Percentiles rank a stretch among this genome's conserved stretches.
Conservation (phyloP, 768 basidiomycete species). For the Russula emetica region DNA sequence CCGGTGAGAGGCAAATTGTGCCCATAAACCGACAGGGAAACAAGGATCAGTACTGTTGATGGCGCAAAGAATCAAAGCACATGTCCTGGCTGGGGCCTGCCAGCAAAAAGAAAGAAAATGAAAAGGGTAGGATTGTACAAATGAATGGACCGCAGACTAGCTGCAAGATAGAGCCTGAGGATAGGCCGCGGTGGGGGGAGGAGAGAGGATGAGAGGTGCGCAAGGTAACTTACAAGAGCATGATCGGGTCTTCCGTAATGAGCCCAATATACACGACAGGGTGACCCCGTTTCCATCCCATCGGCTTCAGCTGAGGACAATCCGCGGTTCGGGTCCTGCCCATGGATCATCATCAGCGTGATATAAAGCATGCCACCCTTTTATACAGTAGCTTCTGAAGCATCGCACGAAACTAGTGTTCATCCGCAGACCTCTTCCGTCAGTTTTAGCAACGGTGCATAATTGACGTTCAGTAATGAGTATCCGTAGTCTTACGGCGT, state of each 20-base stretch:
- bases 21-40: slow-evolving; percentile 25
- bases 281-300: background rate
- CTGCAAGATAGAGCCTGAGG: background rate
- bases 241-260: background rate
- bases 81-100: slow-evolving; percentile 37
- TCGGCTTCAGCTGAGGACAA: background rate
- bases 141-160: slow-evolving; percentile 6
- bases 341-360: background rate
- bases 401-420: background rate
- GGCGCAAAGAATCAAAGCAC: slow-evolving; percentile 31
- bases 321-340: background rate
- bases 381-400: background rate
- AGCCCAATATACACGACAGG: background rate
- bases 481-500: background rate
- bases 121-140: background rate
- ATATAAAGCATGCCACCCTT: background rate
- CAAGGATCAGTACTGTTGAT: slow-evolving; percentile 25
- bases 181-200: background rate
- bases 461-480: background rate
- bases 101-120: slow-evolving; percentile 26
- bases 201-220: background rate
- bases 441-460: background rate
- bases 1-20: slow-evolving; percentile 59
- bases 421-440: background rate
- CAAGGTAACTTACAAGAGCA: background rate